These are phyloP conservation scores for Pelagophyceae sp. DNA, from an alignment of 352 stramenopile genomes.

Conservation along the genomic window DNA sequence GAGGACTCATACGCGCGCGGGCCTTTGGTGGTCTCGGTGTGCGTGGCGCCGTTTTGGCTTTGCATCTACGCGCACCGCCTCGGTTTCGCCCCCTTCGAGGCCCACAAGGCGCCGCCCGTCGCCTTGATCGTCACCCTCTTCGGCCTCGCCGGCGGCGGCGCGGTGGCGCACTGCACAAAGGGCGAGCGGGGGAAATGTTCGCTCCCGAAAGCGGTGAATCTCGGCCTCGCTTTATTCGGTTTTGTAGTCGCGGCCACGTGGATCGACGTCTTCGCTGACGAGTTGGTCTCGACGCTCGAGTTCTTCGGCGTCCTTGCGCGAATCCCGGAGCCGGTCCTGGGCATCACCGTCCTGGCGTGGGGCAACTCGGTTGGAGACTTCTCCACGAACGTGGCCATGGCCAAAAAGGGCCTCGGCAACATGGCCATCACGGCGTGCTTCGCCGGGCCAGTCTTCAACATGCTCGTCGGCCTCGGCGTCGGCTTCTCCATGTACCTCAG, in stretches of 20 bases:
- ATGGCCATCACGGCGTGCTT: slow-evolving; percentile 40
- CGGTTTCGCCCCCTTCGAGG: slow-evolving; percentile 29
- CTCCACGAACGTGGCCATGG: slow-evolving; percentile 70
- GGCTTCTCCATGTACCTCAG: slow-evolving; percentile 41
- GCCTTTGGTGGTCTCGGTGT: slow-evolving; percentile 64
- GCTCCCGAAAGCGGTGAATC: neutral
- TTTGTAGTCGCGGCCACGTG: slow-evolving; percentile 58
- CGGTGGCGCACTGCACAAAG: neutral
- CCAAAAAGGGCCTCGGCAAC: slow-evolving; percentile 59
- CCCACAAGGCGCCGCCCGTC: neutral
- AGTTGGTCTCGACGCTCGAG: slow-evolving; percentile 49
- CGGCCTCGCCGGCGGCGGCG: slow-evolving; percentile 14
- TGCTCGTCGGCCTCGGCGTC: slow-evolving; percentile 49
- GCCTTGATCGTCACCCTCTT: slow-evolving; percentile 43
- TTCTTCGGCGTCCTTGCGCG: slow-evolving; percentile 58
- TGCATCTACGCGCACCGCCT: slow-evolving; percentile 50
- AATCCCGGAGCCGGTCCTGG: slow-evolving; percentile 60
- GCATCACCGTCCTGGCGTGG: slow-evolving; percentile 72
- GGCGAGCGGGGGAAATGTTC: neutral
- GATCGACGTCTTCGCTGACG: slow-evolving; percentile 58
- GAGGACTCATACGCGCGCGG: slow-evolving; percentile 66
- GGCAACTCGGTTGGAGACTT: slow-evolving; percentile 73
- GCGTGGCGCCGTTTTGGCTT: slow-evolving; percentile 71
- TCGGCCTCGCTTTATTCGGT: slow-evolving; percentile 50
- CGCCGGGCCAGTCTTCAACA: slow-evolving; percentile 51